A percentile compares a stretch with the other conserved stretches of the same genome.
These are phyloP conservation scores for Apiospora rasikravindrae DNA, from an alignment of 2,329 filamentous ascomycete genomes.

Conservation along the genomic window DNA sequence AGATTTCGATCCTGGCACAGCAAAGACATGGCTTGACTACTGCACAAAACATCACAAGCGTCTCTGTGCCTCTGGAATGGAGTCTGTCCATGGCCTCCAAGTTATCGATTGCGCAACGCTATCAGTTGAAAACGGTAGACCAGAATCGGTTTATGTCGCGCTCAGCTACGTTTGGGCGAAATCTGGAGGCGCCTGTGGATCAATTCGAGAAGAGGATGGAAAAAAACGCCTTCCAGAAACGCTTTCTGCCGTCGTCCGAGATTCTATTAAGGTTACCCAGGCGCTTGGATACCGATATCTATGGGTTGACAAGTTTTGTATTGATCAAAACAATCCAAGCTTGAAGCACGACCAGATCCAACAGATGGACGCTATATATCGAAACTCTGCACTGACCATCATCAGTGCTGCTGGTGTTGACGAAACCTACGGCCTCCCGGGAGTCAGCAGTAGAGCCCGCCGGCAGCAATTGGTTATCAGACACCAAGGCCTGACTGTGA, in stretches of 20 bases:
- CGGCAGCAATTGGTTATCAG: neutral
- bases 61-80: neutral
- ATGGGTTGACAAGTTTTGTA: slow-evolving; percentile 46
- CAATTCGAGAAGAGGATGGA: neutral
- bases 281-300: slow-evolving; percentile 42
- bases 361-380: slow-evolving; percentile 46
- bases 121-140: neutral
- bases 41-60: neutral
- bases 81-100: neutral
- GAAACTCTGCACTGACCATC: slow-evolving; percentile 42
- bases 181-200: neutral
- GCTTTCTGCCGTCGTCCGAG: neutral
- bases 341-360: slow-evolving; percentile 37
- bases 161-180: neutral
- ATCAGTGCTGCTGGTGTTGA: slow-evolving; percentile 43
- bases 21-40: neutral
- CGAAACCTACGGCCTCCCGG: slow-evolving; percentile 42
- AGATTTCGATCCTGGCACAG: neutral
- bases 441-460: slow-evolving; percentile 19
- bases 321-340: slow-evolving; percentile 31
- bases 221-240: neutral
- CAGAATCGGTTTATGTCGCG: neutral
- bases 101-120: neutral
- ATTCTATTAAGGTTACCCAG: slow-evolving; percentile 38
- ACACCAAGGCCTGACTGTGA: slow-evolving; percentile 23